Evolutionary conservation across 805 yeast species (phyloP), one percentile per base, ranked within the genome.

Genomic region (Priceomyces carsonii): DNA sequence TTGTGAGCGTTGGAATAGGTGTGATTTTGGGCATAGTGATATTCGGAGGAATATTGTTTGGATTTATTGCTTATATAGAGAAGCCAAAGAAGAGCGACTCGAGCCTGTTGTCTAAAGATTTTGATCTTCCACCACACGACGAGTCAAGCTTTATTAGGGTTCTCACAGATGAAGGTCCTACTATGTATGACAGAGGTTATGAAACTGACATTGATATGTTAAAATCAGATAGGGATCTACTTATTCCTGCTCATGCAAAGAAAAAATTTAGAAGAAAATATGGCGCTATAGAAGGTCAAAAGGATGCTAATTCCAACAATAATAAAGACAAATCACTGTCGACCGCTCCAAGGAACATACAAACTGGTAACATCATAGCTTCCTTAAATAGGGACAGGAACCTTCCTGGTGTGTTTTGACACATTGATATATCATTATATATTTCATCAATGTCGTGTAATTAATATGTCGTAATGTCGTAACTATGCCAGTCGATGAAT

Each of bases 1-100:
- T 78, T 34, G 70, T 81, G 13, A 85, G 91, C 9, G 61, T 84
- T 20, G 80, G 80, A 0, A 57, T 84, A 18, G 95, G 93, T 5
- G 63, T 82, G 3, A 58, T 83, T 2, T 49, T 82, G 6, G 91
- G 91, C 0, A 66, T 80, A 19, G 44, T 81, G 3, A 47, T 67
- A 6, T 57, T 57, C 40, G 59, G 59, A 2, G 33, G 40, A 8
- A 42, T 56, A 6, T 42, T 59, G 40, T 38, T 53, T 22, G 43
- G 48, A 3, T 39, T 56, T 6, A 36, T 57, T 22, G 40, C 44
- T 24, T 53, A 50, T 33, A 35, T 48, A 7, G 49, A 25, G 15
- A 35, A 28, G 5, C 33, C 30, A 12, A 29, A 13, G 27, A 31
- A 16, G 15, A 21, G 10, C 10, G 8, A 8, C 10, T 8, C 23